These are phyloP conservation scores for Mesembryanthemum crystallinum DNA, from an alignment of 148 eudicot species.

Conservation along the genomic window DNA sequence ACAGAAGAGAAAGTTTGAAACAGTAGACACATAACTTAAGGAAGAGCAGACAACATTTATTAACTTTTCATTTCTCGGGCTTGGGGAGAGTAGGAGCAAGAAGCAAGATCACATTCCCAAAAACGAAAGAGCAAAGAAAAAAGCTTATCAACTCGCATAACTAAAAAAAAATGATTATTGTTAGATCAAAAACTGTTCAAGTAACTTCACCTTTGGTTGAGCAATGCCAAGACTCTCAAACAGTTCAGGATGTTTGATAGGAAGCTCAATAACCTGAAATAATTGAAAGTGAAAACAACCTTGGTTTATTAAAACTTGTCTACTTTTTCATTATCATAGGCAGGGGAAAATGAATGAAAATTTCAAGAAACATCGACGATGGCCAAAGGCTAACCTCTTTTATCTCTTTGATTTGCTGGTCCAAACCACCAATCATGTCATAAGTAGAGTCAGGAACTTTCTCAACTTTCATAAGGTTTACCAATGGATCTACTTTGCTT, in stretches of 20 bases:
- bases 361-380: not conserved
- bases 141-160: not conserved
- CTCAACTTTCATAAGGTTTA: conserved; percentile 81
- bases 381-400: conserved; percentile 50
- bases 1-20: not conserved
- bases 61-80: not conserved
- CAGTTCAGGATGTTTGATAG: conserved; percentile 64
- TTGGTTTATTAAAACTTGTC: not conserved
- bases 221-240: conserved; percentile 71
- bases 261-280: conserved; percentile 64
- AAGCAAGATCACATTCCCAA: not conserved
- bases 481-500: conserved; percentile 72
- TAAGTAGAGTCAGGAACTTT: conserved; percentile 84
- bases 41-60: not conserved
- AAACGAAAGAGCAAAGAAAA: not conserved
- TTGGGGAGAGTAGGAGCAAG: not conserved
- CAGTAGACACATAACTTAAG: not conserved
- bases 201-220: conserved; percentile 57
- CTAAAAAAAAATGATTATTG: not conserved
- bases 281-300: not conserved
- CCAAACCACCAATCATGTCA: conserved; percentile 77
- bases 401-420: conserved; percentile 80
- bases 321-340: not conserved
- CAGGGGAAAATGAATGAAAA: not conserved
- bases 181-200: not conserved